phyloP scores from a whole-genome alignment of 306 rosid genomes.

The Cercis canadensis region DNA sequence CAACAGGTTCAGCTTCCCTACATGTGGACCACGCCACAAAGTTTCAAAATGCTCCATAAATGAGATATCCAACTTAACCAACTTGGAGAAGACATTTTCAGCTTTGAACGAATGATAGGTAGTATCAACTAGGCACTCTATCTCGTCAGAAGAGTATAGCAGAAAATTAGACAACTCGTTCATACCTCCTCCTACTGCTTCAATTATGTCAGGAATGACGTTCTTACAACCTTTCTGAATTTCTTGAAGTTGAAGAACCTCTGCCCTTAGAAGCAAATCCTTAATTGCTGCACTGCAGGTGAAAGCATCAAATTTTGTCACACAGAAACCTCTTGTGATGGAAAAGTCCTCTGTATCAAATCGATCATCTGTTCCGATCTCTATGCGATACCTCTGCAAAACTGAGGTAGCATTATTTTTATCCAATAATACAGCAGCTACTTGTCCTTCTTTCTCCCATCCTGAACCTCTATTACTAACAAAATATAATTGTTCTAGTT shows the following conservation, averaged over 20 bases:
- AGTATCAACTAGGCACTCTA: slow-evolving; percentile 18
- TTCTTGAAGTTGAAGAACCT: neutral
- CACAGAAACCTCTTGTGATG: neutral
- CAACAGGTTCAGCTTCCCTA: too few species aligned
- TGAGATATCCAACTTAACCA: neutral
- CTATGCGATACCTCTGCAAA: neutral
- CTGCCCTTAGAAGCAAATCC: neutral
- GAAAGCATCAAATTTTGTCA: neutral
- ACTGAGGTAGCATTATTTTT: neutral
- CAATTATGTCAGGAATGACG: slow-evolving; percentile 22
- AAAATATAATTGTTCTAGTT: neutral
- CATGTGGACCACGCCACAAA: neutral
- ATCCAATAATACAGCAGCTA: neutral
- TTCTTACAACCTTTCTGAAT: neutral
- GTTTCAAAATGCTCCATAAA: neutral
- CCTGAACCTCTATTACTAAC: too few species aligned
- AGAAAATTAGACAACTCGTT: neutral
- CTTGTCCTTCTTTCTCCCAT: too few species aligned
- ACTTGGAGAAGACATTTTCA: slow-evolving; percentile 17
- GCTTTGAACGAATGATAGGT: neutral
- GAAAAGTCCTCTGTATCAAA: neutral
- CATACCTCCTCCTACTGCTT: slow-evolving; percentile 6
- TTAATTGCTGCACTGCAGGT: neutral
- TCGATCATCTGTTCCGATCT: too few species aligned
- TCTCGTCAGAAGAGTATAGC: neutral